Base-by-base conservation (phyloP, 1,284 basidiomycete species). In the Leccinum angustisporum region DNA sequence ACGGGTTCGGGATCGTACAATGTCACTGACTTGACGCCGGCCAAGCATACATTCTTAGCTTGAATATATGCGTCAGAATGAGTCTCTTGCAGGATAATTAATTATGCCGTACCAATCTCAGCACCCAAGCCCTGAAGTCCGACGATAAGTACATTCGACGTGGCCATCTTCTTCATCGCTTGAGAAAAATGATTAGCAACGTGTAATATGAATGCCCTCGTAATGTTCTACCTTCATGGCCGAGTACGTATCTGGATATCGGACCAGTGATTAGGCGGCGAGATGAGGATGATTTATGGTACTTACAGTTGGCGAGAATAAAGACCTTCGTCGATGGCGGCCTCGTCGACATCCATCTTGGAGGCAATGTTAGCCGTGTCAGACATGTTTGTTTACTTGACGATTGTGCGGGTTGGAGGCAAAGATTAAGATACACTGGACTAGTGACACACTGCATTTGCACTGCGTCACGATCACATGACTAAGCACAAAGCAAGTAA, bases 91-190 rank as follows among this genome's bases (percentile, higher is more conserved):
- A 61, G 21, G 56, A 48, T 36, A 54, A 57, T 65, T 50, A 54
- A 57, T 65, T 54, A 55, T 52, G 62, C 76, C 81, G 70, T 70
- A 92, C 95, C 95, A 72, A 99, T 97, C 79, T 99, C 97, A 61
- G 94, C 94, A 63, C 97, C 97, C 63, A 99, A 81, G 65, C 97
- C 97, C 67, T 92, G 91, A 75, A 97, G 79, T 34, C 97, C 97
- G 52, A 98, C 90, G 68, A 99, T 88, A 65, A 99, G 87, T 54
- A 99, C 92, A 75, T 98, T 97, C 60, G 96, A 98, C 31, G 86
- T 83, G 8, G 97, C 97, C 97, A 99, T 99, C 74, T 91, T 92
- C 84, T 98, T 98, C 97, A 99, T 99, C 53, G 97, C 97, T 95
- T 72, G 30, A 27, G 31, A 52, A 51, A 27, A 3, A 48, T 38